phyloP scores from a whole-genome alignment of 371 early-diverging fungal genomes.

The Apophysomyces elegans region DNA sequence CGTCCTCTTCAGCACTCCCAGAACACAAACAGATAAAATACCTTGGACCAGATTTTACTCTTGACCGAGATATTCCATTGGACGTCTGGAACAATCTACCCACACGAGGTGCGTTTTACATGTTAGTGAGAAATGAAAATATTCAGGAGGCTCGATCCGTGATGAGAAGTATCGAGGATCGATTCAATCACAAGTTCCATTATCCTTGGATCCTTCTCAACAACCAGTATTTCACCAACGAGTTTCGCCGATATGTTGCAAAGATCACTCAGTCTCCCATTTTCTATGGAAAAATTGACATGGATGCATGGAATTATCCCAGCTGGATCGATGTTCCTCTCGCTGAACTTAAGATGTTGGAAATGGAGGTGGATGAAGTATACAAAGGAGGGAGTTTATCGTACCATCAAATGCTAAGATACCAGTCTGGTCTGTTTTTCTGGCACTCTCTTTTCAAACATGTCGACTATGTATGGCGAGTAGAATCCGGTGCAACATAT shows the following conservation, averaged over 20 bases:
- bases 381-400: slow-evolving; percentile 24
- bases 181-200: slow-evolving; percentile 46
- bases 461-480: slow-evolving; percentile 93
- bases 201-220: slow-evolving; percentile 59
- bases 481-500: slow-evolving; percentile 92
- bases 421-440: slow-evolving; percentile 88
- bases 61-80: slow-evolving; percentile 15
- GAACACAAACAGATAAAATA: background rate
- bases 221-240: slow-evolving; percentile 36
- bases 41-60: slow-evolving; percentile 10
- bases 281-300: slow-evolving; percentile 50
- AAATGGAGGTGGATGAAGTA: slow-evolving; percentile 20
- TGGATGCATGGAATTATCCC: slow-evolving; percentile 49
- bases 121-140: slow-evolving; percentile 41
- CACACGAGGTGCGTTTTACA: slow-evolving; percentile 43
- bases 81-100: slow-evolving; percentile 34
- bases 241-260: slow-evolving; percentile 33
- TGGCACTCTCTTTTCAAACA: slow-evolving; percentile 76
- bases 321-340: slow-evolving; percentile 36
- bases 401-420: slow-evolving; percentile 42
- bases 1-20: background rate
- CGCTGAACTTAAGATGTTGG: slow-evolving; percentile 15
- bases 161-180: slow-evolving; percentile 49
- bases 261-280: slow-evolving; percentile 31
- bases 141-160: slow-evolving; percentile 35